A percentile compares a stretch with the other conserved stretches of the same genome.
phyloP scores from a whole-genome alignment of 2,329 filamentous ascomycete genomes.

The Amauroascus niger region DNA sequence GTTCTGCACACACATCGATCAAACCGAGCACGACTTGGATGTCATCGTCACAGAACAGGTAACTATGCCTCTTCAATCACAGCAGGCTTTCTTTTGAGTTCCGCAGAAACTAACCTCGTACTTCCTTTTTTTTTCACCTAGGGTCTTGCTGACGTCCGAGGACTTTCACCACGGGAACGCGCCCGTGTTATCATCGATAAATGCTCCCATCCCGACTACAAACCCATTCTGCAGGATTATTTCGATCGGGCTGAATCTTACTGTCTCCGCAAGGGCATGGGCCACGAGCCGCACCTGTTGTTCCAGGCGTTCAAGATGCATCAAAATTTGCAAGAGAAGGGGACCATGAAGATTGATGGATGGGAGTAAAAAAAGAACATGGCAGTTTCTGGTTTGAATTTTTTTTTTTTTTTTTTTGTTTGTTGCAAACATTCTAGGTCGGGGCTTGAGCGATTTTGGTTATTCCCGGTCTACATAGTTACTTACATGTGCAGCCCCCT shows the following conservation, averaged over 20 bases:
- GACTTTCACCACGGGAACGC: constrained; percentile 67
- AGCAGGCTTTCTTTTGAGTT: too few relatives aligned
- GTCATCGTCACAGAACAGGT: constrained; percentile 65
- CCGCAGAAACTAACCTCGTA: not conserved
- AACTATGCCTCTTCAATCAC: too few relatives aligned
- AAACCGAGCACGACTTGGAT: constrained; percentile 87
- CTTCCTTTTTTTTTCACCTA: constrained; percentile 19
- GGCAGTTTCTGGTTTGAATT: not conserved
- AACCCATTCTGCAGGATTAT: constrained; percentile 71
- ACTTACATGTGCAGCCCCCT: too few relatives aligned
- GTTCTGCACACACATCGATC: constrained; percentile 85
- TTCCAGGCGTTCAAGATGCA: constrained; percentile 87
- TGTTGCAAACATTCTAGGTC: not conserved
- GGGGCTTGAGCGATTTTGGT: too few relatives aligned
- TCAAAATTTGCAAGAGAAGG: constrained; percentile 68
- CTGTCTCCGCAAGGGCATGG: constrained; percentile 76
- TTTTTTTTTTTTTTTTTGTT: not conserved
- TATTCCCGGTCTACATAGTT: too few relatives aligned
- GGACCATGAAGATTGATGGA: constrained; percentile 74
- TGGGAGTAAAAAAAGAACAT: constrained; percentile 40
- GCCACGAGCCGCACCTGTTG: constrained; percentile 78
- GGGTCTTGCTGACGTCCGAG: constrained; percentile 76
- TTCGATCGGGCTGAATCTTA: constrained; percentile 78
- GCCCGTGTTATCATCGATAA: constrained; percentile 78
- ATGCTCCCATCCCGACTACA: constrained; percentile 77